Percentiles rank a stretch among this genome's conserved stretches.
Conservation (phyloP, 176 grass and related monocot species). For the Elaeis guineensis region DNA sequence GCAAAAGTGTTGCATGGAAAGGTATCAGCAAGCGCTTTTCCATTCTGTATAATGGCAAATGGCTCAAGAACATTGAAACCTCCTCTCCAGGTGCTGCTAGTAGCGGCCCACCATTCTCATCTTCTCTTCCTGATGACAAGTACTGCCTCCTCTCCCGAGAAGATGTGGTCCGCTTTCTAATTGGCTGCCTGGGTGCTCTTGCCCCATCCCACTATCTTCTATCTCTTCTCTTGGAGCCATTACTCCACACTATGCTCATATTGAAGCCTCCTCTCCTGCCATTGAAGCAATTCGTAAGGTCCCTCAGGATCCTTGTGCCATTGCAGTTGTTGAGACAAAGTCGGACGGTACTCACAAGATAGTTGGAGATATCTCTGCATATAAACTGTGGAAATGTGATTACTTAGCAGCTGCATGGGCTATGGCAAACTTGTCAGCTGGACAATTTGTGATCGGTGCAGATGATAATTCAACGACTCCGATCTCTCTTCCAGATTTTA, state of each 20-base stretch:
- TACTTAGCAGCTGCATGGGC: conserved; percentile 72
- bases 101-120: conserved; percentile 15
- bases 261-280: conserved; percentile 50
- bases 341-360: conserved; percentile 54
- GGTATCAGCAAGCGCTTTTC: conserved; percentile 90
- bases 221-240: conserved; percentile 74
- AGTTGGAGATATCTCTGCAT: conserved; percentile 84
- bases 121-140: conserved; percentile 28
- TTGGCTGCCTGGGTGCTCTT: conserved; percentile 84
- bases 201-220: conserved; percentile 70
- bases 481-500: conserved; percentile 16
- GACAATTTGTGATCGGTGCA: conserved; percentile 66
- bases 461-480: conserved; percentile 42
- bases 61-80: conserved; percentile 56
- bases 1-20: conserved; percentile 67
- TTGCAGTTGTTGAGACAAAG: conserved; percentile 61
- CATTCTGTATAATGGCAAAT: conserved; percentile 70
- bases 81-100: conserved; percentile 37
- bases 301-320: conserved; percentile 50
- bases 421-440: conserved; percentile 64
- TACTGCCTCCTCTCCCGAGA: conserved; percentile 87
- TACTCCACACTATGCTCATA: conserved; percentile 36
- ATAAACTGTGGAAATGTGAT: conserved; percentile 93
- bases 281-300: conserved; percentile 63
- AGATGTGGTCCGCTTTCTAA: conserved; percentile 81